A percentile compares a stretch with the other conserved stretches of the same genome.
Conservation (phyloP, 2,329 filamentous ascomycete species). For the Dactylonectria macrodidyma region DNA sequence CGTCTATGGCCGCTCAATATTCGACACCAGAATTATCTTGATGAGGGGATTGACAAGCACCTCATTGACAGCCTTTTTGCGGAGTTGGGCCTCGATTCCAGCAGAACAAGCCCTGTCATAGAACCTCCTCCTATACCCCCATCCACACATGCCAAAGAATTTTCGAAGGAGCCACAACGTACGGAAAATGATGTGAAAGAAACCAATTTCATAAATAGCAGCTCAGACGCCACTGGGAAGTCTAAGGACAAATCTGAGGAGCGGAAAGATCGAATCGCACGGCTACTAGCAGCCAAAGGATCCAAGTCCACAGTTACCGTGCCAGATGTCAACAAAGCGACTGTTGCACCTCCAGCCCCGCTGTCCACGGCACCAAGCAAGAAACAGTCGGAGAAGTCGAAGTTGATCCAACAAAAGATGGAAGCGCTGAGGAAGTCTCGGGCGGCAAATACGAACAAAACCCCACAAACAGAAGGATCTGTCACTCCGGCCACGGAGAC, state of each 20-base stretch:
- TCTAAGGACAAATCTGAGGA: slow-evolving; percentile 67
- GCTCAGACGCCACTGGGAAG: slow-evolving; percentile 62
- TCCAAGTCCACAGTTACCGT: slow-evolving; percentile 61
- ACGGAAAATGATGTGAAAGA: slow-evolving; percentile 1
- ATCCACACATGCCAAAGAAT: slow-evolving; percentile 5
- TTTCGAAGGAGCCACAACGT: neutral
- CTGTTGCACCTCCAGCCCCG: slow-evolving; percentile 46
- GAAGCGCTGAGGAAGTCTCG: slow-evolving; percentile 78
- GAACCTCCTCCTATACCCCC: slow-evolving; percentile 2
- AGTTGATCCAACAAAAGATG: slow-evolving; percentile 82
- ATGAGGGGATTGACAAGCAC: slow-evolving; percentile 78
- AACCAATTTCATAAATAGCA: neutral
- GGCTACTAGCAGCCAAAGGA: slow-evolving; percentile 80
- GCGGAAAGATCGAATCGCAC: slow-evolving; percentile 83
- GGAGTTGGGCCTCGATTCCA: slow-evolving; percentile 74
- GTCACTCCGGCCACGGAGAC: slow-evolving; percentile 20
- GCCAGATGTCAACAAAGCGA: slow-evolving; percentile 19
- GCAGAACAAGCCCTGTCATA: neutral
- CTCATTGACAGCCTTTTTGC: slow-evolving; percentile 77
- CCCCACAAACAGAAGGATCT: slow-evolving; percentile 18
- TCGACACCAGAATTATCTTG: slow-evolving; percentile 79
- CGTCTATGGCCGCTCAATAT: slow-evolving; percentile 77
- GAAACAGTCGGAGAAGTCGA: slow-evolving; percentile 77
- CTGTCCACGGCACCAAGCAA: slow-evolving; percentile 52
- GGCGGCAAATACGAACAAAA: slow-evolving; percentile 57